Base-by-base conservation (phyloP, 306 rosid species). In the Vigna unguiculata region DNA sequence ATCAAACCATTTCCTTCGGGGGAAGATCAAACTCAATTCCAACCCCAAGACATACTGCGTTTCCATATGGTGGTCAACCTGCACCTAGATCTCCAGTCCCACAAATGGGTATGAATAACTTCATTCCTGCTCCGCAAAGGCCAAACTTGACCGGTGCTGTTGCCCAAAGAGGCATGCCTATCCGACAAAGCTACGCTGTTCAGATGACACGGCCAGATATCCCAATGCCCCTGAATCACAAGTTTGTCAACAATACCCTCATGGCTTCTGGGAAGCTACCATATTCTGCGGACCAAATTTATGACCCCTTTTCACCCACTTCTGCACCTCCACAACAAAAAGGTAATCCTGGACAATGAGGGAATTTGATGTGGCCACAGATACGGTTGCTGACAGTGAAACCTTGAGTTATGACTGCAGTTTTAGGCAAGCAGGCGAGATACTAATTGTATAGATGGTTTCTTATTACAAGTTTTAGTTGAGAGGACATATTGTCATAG, bases 251-350 rank as follows among this genome's bases (percentile, higher is more conserved):
- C 83, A 81, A 74, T 71, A 87, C 66, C 6, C 10, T 88, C 25
- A 64, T 85, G 76, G 77, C 77, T 63, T 77, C 91, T 54, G 83
- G 89, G 51, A 89, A 76, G 84, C 78, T 82, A 6, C 63, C 78
- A 11, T 72, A 70, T 84, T 74, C 89, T 10, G 88, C 87, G 7
- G 99, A 90, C 76, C 96, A 89, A 85, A 83, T 92, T 72, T 95
- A 95, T 74, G 99, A 95, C 86, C 99, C 97, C n/a, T 95, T 95
- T 83, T 85, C 97, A 7, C 97, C 97, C 25, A 87, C 96, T 25
- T 89, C 97, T 14, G 71, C 84, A 46, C 66, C 82, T 83, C 70
- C 89, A 20, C 81, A 83, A 62, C 86, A 43, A 66, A 86, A 78
- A 76, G 86, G 75, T 65, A 78, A 88, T 79, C 85, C 81, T 7